These are phyloP conservation scores for Russula vinacea DNA, from an alignment of 768 basidiomycete species.

Conservation along the genomic window DNA sequence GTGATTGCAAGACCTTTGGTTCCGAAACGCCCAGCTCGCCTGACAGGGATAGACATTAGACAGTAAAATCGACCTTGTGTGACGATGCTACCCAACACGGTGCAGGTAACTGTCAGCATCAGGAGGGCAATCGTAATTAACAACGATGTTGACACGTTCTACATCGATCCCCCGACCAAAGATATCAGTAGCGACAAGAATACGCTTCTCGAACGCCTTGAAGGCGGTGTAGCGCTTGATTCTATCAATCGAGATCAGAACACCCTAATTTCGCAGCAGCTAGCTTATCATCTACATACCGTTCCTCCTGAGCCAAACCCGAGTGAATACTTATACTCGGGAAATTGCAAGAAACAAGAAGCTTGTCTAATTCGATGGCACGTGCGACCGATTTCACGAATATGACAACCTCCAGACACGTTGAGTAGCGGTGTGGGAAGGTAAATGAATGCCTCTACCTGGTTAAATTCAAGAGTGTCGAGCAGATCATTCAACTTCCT, in stretches of 20 bases:
- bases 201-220: conserved; percentile 99
- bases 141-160: conserved; percentile 98
- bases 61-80: background rate
- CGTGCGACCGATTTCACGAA: conserved; percentile 98
- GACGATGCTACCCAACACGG: conserved; percentile 75
- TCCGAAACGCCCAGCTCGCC: conserved; percentile 98
- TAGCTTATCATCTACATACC: conserved; percentile 51
- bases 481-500: conserved; percentile 94
- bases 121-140: conserved; percentile 97
- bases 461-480: conserved; percentile 97
- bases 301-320: conserved; percentile 90
- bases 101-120: conserved; percentile 99
- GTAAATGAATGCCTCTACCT: conserved; percentile 49
- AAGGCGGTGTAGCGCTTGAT: conserved; percentile 96
- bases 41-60: conserved; percentile 33
- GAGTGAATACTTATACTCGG: conserved; percentile 98
- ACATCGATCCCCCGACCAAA: conserved; percentile 99
- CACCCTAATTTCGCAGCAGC: background rate
- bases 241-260: conserved; percentile 40
- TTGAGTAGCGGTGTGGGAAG: background rate
- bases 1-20: conserved; percentile 99
- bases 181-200: conserved; percentile 97
- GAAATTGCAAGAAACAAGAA: conserved; percentile 96
- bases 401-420: conserved; percentile 80
- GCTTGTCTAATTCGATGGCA: conserved; percentile 93